phyloP scores from a whole-genome alignment of 768 basidiomycete genomes.

The Auriscalpium microsporum region DNA sequence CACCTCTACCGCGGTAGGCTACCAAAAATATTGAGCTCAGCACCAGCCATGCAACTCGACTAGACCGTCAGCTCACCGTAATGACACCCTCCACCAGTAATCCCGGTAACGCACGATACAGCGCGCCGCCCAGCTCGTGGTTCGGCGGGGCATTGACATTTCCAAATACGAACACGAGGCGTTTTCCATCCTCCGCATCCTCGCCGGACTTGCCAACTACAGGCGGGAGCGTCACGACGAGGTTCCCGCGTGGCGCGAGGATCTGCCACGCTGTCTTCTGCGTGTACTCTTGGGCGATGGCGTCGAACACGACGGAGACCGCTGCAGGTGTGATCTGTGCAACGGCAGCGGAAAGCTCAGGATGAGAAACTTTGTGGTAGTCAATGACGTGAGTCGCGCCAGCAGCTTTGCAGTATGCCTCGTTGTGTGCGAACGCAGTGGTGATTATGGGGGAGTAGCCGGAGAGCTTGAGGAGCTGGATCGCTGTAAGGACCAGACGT shows the following conservation, averaged over 20 bases:
- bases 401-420: constrained; percentile 1
- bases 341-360: constrained; percentile 3
- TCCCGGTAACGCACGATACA: constrained; percentile 1
- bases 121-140: neutral
- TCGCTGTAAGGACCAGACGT: neutral
- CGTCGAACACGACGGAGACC: constrained; percentile 8
- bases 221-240: constrained; percentile 4
- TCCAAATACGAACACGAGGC: neutral
- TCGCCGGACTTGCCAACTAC: neutral
- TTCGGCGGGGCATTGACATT: neutral
- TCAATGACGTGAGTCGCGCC: constrained; percentile 16
- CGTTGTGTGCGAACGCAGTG: constrained; percentile 9
- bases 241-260: constrained; percentile 8
- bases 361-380: constrained; percentile 7
- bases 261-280: constrained; percentile 11
- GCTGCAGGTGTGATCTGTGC: constrained; percentile 9
- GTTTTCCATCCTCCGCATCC: constrained; percentile 1
- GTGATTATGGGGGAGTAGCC: constrained; percentile 15
- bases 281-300: constrained; percentile 9
- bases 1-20: too few relatives aligned
- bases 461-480: constrained; percentile 13
- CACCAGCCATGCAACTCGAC: too few relatives aligned
- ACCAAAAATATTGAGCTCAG: too few relatives aligned
- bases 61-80: too few relatives aligned
- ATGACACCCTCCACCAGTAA: neutral